Conservation (phyloP, 768 basidiomycete genomes). For the Mycena floridula region DNA sequence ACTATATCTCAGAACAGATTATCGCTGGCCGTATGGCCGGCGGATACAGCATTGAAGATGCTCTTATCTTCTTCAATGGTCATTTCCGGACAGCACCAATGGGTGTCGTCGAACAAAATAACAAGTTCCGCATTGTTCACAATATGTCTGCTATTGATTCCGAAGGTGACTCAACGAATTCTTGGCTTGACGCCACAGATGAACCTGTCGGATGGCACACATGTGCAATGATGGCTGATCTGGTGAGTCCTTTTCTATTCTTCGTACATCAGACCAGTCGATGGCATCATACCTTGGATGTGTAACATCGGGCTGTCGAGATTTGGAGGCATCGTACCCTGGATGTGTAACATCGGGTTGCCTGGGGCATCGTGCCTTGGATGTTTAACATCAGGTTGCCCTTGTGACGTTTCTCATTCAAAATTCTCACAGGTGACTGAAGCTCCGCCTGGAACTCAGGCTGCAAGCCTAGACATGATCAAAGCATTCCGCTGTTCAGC, state of each 20-base stretch:
- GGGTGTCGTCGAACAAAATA: constrained; percentile 7
- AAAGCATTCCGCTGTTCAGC: constrained; percentile 6
- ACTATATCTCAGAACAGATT: constrained; percentile 4
- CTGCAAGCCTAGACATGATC: constrained; percentile 9
- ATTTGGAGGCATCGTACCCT: not conserved
- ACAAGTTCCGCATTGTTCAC: constrained; percentile 9
- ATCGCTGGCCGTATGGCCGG: constrained; percentile 7
- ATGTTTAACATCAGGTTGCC: not conserved
- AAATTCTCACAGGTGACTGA: constrained; percentile 9
- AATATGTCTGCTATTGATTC: constrained; percentile 6
- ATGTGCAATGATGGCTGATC: constrained; percentile 3
- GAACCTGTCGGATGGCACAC: constrained; percentile 4
- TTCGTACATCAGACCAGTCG: not conserved
- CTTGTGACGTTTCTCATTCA: not conserved
- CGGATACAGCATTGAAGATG: constrained; percentile 3
- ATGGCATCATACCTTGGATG: not conserved
- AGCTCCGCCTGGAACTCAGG: constrained; percentile 15
- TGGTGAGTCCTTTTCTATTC: constrained; percentile 1
- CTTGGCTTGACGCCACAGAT: constrained; percentile 7
- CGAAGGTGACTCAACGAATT: constrained; percentile 6
- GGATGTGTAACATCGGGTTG: not conserved
- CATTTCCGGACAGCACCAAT: constrained; percentile 8
- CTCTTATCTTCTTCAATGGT: constrained; percentile 1
- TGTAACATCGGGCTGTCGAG: not conserved
- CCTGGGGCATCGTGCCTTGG: not conserved